These are phyloP conservation scores for Boletus sp. DNA, from an alignment of 768 basidiomycete genomes.

Conservation along the genomic window DNA sequence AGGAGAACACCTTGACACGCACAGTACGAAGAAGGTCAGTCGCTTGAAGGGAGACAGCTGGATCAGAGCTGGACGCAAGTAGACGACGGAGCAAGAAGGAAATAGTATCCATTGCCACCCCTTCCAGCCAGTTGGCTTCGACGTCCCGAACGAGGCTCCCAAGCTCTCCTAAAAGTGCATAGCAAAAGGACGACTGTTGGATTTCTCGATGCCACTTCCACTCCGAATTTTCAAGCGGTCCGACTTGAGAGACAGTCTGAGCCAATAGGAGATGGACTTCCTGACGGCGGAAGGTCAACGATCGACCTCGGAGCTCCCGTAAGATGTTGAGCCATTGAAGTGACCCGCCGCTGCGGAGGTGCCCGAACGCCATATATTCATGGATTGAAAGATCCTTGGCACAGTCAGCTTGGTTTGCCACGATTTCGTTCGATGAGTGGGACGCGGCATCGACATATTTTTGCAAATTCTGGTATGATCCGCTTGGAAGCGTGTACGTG, in stretches of 20 bases:
- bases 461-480: conserved; percentile 36
- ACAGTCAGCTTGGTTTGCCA: conserved; percentile 44
- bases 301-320: conserved; percentile 38
- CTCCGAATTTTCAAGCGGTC: conserved; percentile 16
- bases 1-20: neutral
- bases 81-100: neutral
- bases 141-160: neutral
- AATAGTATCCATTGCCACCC: neutral
- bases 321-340: conserved; percentile 54
- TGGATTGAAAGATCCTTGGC: conserved; percentile 40
- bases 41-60: neutral
- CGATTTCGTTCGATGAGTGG: conserved; percentile 40
- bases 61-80: neutral
- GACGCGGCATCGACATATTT: conserved; percentile 34
- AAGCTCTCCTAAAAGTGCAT: neutral
- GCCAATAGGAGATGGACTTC: conserved; percentile 42
- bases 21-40: neutral
- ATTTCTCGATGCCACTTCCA: conserved; percentile 12
- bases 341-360: conserved; percentile 42
- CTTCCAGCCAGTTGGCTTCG: neutral
- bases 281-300: conserved; percentile 37
- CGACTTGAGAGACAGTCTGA: conserved; percentile 42
- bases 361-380: conserved; percentile 43
- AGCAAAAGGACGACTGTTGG: conserved; percentile 1
- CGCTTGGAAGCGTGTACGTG: conserved; percentile 31